phyloP scores from a whole-genome alignment of 768 basidiomycete species.

The Mycena kentingensis region DNA sequence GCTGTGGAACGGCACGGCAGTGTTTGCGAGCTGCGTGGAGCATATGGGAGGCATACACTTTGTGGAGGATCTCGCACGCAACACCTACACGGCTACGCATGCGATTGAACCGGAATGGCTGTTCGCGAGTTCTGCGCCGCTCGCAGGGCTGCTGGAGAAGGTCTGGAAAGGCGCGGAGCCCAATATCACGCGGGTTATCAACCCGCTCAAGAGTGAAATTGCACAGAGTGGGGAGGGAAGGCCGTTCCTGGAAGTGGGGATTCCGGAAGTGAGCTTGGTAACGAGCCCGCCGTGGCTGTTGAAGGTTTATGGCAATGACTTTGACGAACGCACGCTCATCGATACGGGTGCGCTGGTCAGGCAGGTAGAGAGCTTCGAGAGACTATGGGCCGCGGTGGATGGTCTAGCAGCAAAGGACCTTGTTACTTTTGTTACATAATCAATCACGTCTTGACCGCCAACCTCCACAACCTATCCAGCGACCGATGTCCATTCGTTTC shows the following conservation, averaged over 20 bases:
- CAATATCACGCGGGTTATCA: background rate
- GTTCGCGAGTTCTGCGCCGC: background rate
- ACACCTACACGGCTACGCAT: background rate
- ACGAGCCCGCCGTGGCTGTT: background rate
- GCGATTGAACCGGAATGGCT: background rate
- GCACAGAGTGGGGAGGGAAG: background rate
- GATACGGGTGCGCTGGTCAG: too few relatives aligned
- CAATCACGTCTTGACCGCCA: too few relatives aligned
- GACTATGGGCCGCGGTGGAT: too few relatives aligned
- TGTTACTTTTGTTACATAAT: too few relatives aligned
- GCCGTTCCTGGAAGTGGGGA: background rate
- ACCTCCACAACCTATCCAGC: too few relatives aligned
- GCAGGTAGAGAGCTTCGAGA: too few relatives aligned
- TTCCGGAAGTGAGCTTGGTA: conserved; percentile 1
- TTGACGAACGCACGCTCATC: too few relatives aligned
- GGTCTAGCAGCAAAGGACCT: too few relatives aligned
- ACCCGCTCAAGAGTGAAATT: background rate
- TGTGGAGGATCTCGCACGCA: background rate
- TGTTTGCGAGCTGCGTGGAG: conserved; percentile 4
- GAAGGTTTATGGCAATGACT: too few relatives aligned
- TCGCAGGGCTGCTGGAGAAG: background rate
- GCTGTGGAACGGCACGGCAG: background rate
- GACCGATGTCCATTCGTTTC: conserved; percentile 52
- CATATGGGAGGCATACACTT: background rate
- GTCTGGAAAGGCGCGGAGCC: background rate